Base-by-base conservation (phyloP, 2,329 filamentous ascomycete genomes). In the Trichoderma guizhouense region DNA sequence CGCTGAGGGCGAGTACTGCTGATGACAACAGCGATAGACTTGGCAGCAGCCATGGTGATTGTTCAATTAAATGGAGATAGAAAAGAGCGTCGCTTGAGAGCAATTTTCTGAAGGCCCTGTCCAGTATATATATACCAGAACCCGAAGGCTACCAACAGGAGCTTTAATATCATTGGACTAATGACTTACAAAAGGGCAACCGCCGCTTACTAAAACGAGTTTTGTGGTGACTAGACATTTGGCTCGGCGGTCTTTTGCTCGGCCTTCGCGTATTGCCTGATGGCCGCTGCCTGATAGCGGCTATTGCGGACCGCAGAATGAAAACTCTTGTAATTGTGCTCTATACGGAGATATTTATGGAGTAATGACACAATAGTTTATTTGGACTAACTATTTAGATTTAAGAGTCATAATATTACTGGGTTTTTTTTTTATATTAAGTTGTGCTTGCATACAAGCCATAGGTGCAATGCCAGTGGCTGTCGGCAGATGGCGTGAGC, bases 11-110 rank as follows among this genome's bases (percentile, higher is more conserved):
- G 81, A 34, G 79, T 79, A 74, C 80, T 82, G 74, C 78, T 78
- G 47, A 78, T 80, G 60, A 84, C 79, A 74, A 84, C 63, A 65
- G 81, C 82, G 43, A 83, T 76, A 24, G 58, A 26, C 24, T 57
- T 67, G 21, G 64, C 21, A 1, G 14, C 21, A 5, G 64, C 51
- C 64, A 67, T 67, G 47, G 26, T 67, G 47, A 14, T 12, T 24
- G 8, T n/a, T 2, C 14, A 12, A 15, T n/a, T n/a, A 3, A 11
- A 24, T n/a, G 43, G 30, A n/a, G 21, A 47, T 24, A 34, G 28
- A 53, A 53, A 53, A 21, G 47, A 67, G 5, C 8, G 32, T 28
- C 7, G 8, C 7, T 11, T 21, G 34, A 63, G 24, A 18, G 15
- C 9, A 18, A 7, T 63, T 43, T 43, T 24, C 18, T 63, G 5